Base-by-base conservation (phyloP, 345 rosid genomes). In the Citrus unshiu region DNA sequence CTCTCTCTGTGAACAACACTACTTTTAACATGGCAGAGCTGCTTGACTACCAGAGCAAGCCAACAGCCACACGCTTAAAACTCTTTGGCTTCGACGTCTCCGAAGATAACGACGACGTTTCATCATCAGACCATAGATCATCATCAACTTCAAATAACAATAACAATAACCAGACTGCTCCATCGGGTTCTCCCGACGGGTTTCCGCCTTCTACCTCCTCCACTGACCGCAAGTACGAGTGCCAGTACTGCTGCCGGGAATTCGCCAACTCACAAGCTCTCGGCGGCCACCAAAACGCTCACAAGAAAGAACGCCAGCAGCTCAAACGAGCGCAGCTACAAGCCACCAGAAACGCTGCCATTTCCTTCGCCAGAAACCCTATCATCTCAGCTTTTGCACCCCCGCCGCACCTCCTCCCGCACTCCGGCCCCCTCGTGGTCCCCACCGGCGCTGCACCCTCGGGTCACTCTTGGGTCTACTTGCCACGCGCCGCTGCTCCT, bases 251-350 rank as follows among this genome's bases (percentile, higher is more conserved):
- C 73, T 88, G 86, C 83, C 77, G 97, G 6, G 94, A 90, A 79
- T 92, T 92, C 80, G 93, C 93, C 71, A 92, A 90, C 85, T 92
- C 97, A 18, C 94, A 92, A 79, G 97, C 93, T 24, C 84, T 92
- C 8, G 97, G 97, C 0, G 97, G 97, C 79, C 94, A 92, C 82
- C 94, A 92, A 81, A 92, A 92, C 91, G 96, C 96, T 6, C 96
- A 92, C 85, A 92, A 92, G 83, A 92, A 89, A 85, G 96, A 92
- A 75, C 78, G 97, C 74, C 97, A 92, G 73, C 97, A 92, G 79
- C 87, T 90, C 56, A 92, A 92, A 78, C 89, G 93, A 13, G 94
- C 94, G 51, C 96, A 92, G 78, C 81, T 92, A 68, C 97, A 89
- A 70, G 94, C 93, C 62, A 74, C 87, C 24, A 72, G 97, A 25